phyloP scores from a whole-genome alignment of 805 yeast species.

The Priceomyces fermenticarens region DNA sequence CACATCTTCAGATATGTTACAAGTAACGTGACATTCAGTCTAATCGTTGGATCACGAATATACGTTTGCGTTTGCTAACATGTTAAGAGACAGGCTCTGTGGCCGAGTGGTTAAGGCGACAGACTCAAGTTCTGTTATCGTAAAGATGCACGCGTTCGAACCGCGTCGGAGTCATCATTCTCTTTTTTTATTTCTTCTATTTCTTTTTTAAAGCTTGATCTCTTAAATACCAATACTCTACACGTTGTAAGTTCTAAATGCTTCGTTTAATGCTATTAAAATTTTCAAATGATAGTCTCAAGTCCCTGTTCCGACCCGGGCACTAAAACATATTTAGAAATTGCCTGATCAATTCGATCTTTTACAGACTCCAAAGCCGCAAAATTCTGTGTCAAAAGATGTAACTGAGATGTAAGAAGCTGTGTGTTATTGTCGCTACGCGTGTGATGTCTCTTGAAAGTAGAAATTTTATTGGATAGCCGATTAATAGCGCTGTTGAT shows the following conservation, averaged over 20 bases:
- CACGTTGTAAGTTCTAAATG: too few species aligned
- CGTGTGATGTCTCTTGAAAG: conserved; percentile 4
- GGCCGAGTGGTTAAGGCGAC: conserved; percentile 15
- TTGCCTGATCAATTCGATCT: conserved; percentile 9
- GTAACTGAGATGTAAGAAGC: conserved; percentile 24
- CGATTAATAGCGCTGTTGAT: conserved; percentile 23
- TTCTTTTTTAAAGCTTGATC: not conserved
- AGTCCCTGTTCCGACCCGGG: not conserved
- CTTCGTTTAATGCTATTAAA: too few species aligned
- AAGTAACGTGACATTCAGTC: too few species aligned
- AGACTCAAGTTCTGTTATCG: conserved; percentile 14
- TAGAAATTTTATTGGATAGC: conserved; percentile 21
- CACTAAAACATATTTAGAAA: not conserved
- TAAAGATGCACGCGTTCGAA: conserved; percentile 14
- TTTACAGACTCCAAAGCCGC: conserved; percentile 19
- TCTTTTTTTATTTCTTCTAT: not conserved
- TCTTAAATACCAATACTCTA: too few species aligned
- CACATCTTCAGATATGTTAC: too few species aligned
- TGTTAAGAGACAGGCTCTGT: too few species aligned
- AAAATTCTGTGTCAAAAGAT: conserved; percentile 29
- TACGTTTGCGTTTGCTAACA: too few species aligned
- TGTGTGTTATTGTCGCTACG: conserved; percentile 9
- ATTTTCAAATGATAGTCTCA: not conserved
- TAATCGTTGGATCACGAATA: too few species aligned
- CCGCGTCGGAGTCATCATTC: conserved; percentile 13